Percentiles rank a stretch among this genome's conserved stretches.
phyloP scores from a whole-genome alignment of 306 rosid genomes.

The Erythrophleum fordii region DNA sequence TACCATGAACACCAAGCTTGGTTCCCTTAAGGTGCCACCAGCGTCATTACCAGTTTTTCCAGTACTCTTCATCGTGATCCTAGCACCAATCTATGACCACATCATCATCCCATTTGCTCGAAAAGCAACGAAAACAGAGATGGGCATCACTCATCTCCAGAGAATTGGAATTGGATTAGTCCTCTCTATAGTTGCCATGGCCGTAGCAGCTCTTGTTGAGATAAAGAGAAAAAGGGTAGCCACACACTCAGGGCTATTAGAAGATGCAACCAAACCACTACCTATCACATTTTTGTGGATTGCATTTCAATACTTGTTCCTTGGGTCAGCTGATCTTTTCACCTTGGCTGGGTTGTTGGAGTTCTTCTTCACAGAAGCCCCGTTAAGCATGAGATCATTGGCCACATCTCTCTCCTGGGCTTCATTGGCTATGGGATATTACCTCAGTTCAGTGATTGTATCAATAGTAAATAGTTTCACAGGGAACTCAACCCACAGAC shows the following conservation, averaged over 20 bases:
- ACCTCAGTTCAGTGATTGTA: conserved; percentile 76
- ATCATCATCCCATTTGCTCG: conserved; percentile 76
- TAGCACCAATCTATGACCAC: conserved; percentile 88
- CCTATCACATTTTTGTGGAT: conserved; percentile 91
- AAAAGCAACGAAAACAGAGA: conserved; percentile 68
- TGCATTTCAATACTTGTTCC: conserved; percentile 79
- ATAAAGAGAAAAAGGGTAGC: conserved; percentile 76
- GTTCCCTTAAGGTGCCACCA: conserved; percentile 80
- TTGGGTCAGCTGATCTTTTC: conserved; percentile 97
- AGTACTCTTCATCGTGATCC: conserved; percentile 72
- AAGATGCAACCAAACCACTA: conserved; percentile 53
- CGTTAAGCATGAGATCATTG: conserved; percentile 79
- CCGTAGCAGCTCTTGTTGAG: conserved; percentile 84
- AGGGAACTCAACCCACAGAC: conserved; percentile 48
- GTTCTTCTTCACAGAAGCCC: conserved; percentile 96
- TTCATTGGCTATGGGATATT: conserved; percentile 86
- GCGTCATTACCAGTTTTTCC: conserved; percentile 94
- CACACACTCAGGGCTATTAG: conserved; percentile 43
- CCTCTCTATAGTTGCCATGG: conserved; percentile 85
- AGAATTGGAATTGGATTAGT: conserved; percentile 79
- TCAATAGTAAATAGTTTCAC: conserved; percentile 74
- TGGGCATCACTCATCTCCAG: conserved; percentile 82
- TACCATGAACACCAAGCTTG: conserved; percentile 84
- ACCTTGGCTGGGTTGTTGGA: conserved; percentile 87
- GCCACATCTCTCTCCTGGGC: conserved; percentile 94